Conservation (phyloP, 1,284 basidiomycete species). For the Volvariella surrecta region DNA sequence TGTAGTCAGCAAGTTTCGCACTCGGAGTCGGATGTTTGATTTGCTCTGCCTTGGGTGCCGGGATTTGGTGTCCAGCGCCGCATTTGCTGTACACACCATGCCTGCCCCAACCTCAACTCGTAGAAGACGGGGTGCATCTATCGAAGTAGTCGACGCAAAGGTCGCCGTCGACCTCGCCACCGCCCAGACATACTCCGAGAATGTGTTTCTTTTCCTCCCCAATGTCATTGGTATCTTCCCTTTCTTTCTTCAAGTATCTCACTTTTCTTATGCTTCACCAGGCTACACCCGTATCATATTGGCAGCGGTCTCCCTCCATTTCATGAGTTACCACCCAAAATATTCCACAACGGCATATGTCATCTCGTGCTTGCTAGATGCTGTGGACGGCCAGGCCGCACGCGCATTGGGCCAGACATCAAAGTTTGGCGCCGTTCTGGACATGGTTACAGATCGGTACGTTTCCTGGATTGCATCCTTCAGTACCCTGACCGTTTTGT, state of each 20-base stretch:
- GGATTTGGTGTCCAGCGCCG: too few species aligned
- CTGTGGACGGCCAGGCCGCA: constrained; percentile 94
- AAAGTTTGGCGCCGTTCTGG: constrained; percentile 96
- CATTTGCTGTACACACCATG: constrained; percentile 5
- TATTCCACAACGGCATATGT: constrained; percentile 88
- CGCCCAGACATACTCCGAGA: constrained; percentile 78
- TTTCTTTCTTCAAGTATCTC: not conserved
- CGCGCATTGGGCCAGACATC: constrained; percentile 83
- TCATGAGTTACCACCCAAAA: constrained; percentile 93
- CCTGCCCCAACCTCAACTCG: constrained; percentile 4
- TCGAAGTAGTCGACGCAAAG: constrained; percentile 71
- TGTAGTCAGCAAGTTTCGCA: too few species aligned
- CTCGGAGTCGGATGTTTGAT: too few species aligned
- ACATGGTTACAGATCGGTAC: constrained; percentile 99
- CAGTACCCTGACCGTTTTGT: constrained; percentile 8
- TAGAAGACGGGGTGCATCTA: constrained; percentile 30
- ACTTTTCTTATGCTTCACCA: constrained; percentile 21
- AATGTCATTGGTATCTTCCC: constrained; percentile 80
- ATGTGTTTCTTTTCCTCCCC: constrained; percentile 93
- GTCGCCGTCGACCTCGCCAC: constrained; percentile 79
- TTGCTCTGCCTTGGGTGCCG: too few species aligned
- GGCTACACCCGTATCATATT: constrained; percentile 91
- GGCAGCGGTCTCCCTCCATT: constrained; percentile 85
- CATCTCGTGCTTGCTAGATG: constrained; percentile 92
- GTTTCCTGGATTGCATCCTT: constrained; percentile 14